Evolutionary conservation across 73 alveolate species (phyloP), one percentile per base, ranked within the genome.

Genomic region (Paraurostyla sp.): DNA sequence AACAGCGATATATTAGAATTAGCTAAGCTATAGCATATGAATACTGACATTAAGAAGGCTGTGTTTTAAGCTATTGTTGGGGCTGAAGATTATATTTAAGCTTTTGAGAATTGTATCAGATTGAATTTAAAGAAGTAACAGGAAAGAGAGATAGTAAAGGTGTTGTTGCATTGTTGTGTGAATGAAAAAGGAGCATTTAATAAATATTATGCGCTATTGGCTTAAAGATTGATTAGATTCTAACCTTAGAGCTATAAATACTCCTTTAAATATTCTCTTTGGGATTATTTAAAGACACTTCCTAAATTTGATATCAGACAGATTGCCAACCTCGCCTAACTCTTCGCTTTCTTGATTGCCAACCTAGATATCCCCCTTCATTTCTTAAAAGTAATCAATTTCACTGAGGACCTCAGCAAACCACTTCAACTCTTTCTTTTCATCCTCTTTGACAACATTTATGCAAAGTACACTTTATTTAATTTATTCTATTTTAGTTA

Each of bases 111-210:
- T 6, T 54, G 78, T 18, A 45, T 41, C 33, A 91, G 85, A 59
- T 49, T 91, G 43, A 83, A 78, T 27, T 76, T 91, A 0, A 90
- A 90, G 71, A 91, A 91, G 82, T 46, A 91, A 58, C 83, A 91
- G 73, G 96, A 91, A 35, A 84, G 93, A 49, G 96, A 91, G 36
- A 84, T 91, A 9, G 54, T 90, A 13, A 90, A 88, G 87, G 94
- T 89, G 1, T 27, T 84, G 0, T 16, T 84, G 46, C 89, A 80
- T 46, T 83, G 91, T 58, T 83, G 93, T 33, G 73, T 91, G 23
- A 45, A 84, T 30, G 96, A 91, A 51, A 73, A 83, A 52, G 86
- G 58, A 25, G 36, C 50, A 1, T 91, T 51, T 43, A 91, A 91
- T 58, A 71, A 83, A 33, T 91, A 33, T 59, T 91, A 91, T 75